Evolutionary conservation across 108 stramenopile genomes (phyloP).

Genomic region (Fistulifera pelliculosa): DNA sequence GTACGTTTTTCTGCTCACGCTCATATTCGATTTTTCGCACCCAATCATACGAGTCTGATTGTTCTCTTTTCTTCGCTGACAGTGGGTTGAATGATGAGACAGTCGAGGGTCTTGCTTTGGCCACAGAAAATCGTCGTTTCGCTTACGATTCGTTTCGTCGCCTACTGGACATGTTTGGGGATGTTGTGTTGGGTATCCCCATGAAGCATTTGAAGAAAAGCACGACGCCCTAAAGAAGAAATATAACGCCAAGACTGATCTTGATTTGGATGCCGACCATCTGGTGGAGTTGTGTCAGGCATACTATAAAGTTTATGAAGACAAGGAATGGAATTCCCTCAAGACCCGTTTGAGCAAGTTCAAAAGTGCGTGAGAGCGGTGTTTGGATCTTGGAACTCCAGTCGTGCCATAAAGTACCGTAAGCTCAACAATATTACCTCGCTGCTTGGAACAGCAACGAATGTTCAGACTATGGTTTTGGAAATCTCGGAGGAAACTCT

Average conservation of each 20-base stretch:
- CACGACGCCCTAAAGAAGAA: conserved; percentile 39
- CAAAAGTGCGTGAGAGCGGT: conserved; percentile 61
- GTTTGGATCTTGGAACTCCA: conserved; percentile 77
- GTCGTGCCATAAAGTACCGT: conserved; percentile 77
- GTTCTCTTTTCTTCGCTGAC: conserved; percentile 3
- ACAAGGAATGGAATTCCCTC: conserved; percentile 40
- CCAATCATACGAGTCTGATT: conserved; percentile 24
- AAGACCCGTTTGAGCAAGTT: conserved; percentile 61
- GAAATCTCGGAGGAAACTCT: conserved; percentile 64
- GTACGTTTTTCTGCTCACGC: no score
- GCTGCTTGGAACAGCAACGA: conserved; percentile 62
- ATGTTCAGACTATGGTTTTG: conserved; percentile 84
- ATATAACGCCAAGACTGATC: conserved; percentile 37
- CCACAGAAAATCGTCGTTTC: conserved; percentile 60
- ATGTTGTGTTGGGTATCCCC: conserved; percentile 64
- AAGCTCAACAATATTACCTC: conserved; percentile 70
- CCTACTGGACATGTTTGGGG: conserved; percentile 81
- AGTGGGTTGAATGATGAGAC: conserved; percentile 70
- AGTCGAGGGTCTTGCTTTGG: conserved; percentile 59
- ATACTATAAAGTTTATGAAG: conserved; percentile 56
- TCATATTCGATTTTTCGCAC: not conserved
- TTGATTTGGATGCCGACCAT: conserved; percentile 48
- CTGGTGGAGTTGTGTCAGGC: conserved; percentile 39
- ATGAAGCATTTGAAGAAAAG: conserved; percentile 69
- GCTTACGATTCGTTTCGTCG: conserved; percentile 80